Base-by-base conservation (phyloP, 345 rosid genomes). In the Eucalyptus coolabah region DNA sequence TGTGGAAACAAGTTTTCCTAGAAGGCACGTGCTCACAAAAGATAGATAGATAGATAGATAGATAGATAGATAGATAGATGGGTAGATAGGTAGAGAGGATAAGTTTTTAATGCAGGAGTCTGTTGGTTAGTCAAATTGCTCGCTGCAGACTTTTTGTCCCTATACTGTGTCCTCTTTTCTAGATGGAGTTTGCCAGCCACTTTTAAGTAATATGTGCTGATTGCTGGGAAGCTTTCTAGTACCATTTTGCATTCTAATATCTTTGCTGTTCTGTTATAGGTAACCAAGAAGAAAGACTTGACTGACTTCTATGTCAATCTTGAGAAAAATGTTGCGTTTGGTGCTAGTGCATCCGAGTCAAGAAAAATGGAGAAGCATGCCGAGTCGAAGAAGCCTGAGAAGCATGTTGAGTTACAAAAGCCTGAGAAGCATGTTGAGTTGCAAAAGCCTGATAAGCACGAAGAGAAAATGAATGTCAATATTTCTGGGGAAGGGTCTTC, bases 251-350 rank as follows among this genome's bases (percentile, higher is more conserved):
- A 1, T 63, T 56, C 37, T 88, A 19, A 72, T 77, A 18, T 47
- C 21, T 16, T 88, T 45, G 72, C 54, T 91, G 89, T 88, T 92
- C 50, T 86, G 89, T 42, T 90, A 89, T 54, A 97, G 99, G 99
- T 97, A 90, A 96, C 98, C 50, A 97, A 95, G 96, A 98, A 98
- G 94, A 95, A 89, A 18, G 98, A 96, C 90, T 91, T 97, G 95
- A 95, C 93, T 80, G 98, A 98, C 88, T 96, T 98, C 90, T 96
- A 98, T 93, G 94, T 96, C 93, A 95, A 95, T 94, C 91, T 97
- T 86, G 95, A 91, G 19, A 96, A 97, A 91, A 97, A 97, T 88
- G 96, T 97, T 30, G 99, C 98, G 2, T 96, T 93, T 92, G 99
- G 99, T 88, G 96, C 95, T 32, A 89, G 92, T 42, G 95, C 92